These are phyloP conservation scores for Candida boleticola DNA, from an alignment of 805 yeast species.

Conservation along the genomic window DNA sequence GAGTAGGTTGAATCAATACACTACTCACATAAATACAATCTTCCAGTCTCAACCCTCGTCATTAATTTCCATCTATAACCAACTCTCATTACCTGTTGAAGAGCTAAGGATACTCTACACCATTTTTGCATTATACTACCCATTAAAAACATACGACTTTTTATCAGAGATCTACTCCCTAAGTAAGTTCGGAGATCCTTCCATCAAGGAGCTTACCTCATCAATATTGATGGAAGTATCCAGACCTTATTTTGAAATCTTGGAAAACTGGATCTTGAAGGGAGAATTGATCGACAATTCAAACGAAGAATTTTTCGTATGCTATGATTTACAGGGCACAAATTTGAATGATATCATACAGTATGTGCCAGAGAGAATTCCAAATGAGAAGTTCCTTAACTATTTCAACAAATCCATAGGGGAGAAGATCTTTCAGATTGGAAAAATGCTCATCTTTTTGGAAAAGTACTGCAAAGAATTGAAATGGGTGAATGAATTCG, in stretches of 20 bases:
- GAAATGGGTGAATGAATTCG: slow-evolving; percentile 55
- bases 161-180: slow-evolving; percentile 51
- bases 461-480: slow-evolving; percentile 64
- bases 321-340: slow-evolving; percentile 25
- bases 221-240: slow-evolving; percentile 45
- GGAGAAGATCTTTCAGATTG: slow-evolving; percentile 58
- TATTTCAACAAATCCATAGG: slow-evolving; percentile 30
- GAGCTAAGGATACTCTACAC: slow-evolving; percentile 56
- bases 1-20: slow-evolving; percentile 33
- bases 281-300: slow-evolving; percentile 57
- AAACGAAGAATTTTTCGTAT: slow-evolving; percentile 62
- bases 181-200: slow-evolving; percentile 62
- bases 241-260: slow-evolving; percentile 58
- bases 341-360: slow-evolving; percentile 35
- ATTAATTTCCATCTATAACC: slow-evolving; percentile 34
- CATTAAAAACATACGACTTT: slow-evolving; percentile 47
- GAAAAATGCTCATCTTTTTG: slow-evolving; percentile 67
- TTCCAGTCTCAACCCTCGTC: slow-evolving; percentile 27
- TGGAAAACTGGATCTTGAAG: slow-evolving; percentile 64
- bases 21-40: slow-evolving; percentile 31
- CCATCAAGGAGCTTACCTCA: slow-evolving; percentile 42
- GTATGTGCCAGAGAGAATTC: slow-evolving; percentile 36
- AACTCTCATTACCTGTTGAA: slow-evolving; percentile 50
- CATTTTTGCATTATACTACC: slow-evolving; percentile 33
- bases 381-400: slow-evolving; percentile 38